A percentile compares a stretch with the other conserved stretches of the same genome.
These are phyloP conservation scores for Ephemerocybe angulata DNA, from an alignment of 768 basidiomycete species.

Conservation along the genomic window DNA sequence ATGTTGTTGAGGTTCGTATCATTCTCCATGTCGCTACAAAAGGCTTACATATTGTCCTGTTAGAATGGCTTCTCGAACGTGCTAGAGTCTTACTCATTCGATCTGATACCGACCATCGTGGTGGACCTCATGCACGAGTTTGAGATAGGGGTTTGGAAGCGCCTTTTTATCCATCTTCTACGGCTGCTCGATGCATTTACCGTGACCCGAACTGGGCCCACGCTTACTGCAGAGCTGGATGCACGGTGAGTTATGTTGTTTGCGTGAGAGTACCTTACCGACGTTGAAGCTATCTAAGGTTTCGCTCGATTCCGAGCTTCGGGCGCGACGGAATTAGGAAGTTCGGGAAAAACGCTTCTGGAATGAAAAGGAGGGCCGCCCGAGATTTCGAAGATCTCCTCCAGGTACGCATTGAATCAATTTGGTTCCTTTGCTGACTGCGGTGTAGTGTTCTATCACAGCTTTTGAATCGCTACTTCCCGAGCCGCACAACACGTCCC, in stretches of 20 bases:
- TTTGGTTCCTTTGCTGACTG: neutral
- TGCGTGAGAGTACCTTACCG: neutral
- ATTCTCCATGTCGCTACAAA: constrained; percentile 13
- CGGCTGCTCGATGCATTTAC: constrained; percentile 22
- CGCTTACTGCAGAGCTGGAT: constrained; percentile 20
- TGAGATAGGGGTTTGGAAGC: constrained; percentile 37
- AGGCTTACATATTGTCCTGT: neutral
- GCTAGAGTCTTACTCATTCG: constrained; percentile 14
- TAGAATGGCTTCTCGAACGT: constrained; percentile 31
- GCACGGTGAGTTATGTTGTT: constrained; percentile 16
- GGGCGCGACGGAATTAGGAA: constrained; percentile 20
- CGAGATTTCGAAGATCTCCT: constrained; percentile 32
- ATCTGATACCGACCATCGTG: constrained; percentile 26
- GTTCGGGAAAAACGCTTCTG: constrained; percentile 23
- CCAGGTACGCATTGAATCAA: constrained; percentile 23
- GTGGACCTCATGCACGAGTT: constrained; percentile 35
- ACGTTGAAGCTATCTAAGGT: constrained; percentile 5
- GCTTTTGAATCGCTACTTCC: constrained; percentile 7
- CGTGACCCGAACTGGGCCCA: constrained; percentile 5
- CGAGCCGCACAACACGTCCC: neutral
- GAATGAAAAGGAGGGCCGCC: constrained; percentile 25
- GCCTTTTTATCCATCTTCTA: constrained; percentile 31
- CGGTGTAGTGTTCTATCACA: constrained; percentile 7
- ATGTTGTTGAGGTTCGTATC: neutral
- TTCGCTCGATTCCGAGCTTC: constrained; percentile 14